phyloP scores from a whole-genome alignment of 1,284 basidiomycete genomes.

The Testicularia cyperi region DNA sequence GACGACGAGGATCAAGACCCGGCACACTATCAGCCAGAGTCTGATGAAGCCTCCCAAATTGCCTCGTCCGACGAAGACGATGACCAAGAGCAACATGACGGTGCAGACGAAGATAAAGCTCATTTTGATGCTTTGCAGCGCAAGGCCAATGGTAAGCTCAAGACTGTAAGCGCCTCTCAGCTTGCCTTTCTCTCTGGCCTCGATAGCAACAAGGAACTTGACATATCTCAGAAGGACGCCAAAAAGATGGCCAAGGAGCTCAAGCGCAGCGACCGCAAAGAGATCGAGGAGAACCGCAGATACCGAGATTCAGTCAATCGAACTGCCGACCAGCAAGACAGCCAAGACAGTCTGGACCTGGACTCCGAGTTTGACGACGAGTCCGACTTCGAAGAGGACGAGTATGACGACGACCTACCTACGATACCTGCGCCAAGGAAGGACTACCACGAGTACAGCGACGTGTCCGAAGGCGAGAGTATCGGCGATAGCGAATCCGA shows the following conservation, averaged over 20 bases:
- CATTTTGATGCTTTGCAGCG: background rate
- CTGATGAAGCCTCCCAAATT: constrained; percentile 29
- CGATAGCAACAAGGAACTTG: constrained; percentile 19
- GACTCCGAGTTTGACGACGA: constrained; percentile 9
- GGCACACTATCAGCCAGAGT: constrained; percentile 14
- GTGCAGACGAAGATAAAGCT: background rate
- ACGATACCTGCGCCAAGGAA: constrained; percentile 8
- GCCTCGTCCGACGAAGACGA: constrained; percentile 7
- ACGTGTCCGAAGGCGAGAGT: constrained; percentile 34
- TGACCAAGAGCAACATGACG: background rate
- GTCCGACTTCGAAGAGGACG: constrained; percentile 58
- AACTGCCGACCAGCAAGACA: constrained; percentile 63
- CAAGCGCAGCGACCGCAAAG: constrained; percentile 11
- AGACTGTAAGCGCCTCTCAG: constrained; percentile 29
- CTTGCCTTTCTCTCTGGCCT: constrained; percentile 16
- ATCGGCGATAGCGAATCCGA: constrained; percentile 10
- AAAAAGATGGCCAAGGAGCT: constrained; percentile 27
- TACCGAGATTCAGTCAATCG: constrained; percentile 69
- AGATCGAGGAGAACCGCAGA: constrained; percentile 25
- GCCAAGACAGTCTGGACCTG: constrained; percentile 13
- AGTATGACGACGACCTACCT: constrained; percentile 3
- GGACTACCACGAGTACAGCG: constrained; percentile 34
- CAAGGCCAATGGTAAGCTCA: constrained; percentile 3
- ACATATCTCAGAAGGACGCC: constrained; percentile 24
- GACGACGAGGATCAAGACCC: constrained; percentile 8